Percentiles rank a stretch among this genome's conserved stretches.
Evolutionary conservation across 495 filamentous ascomycete genomes (phyloP).

Genomic region (Daldinia concentrica): DNA sequence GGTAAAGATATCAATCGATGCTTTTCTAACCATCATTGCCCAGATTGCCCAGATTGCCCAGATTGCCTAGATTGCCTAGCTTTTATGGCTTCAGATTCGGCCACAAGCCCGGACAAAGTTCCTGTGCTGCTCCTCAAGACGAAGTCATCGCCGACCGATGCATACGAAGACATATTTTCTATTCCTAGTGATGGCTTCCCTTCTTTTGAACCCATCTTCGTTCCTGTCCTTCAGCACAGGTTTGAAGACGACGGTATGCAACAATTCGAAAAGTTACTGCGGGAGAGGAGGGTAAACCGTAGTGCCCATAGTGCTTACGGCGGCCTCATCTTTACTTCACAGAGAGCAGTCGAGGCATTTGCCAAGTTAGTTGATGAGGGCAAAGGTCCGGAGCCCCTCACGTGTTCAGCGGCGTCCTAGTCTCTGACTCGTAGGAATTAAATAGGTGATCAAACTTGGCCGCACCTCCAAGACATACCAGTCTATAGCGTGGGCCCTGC

Average conservation of each 20-base stretch:
- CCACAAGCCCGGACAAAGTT: slow-evolving; percentile 41
- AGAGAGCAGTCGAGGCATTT: slow-evolving; percentile 91
- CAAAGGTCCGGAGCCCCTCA: slow-evolving; percentile 45
- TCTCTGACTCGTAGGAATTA: slow-evolving; percentile 28
- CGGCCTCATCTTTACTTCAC: slow-evolving; percentile 91
- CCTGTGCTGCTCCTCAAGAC: slow-evolving; percentile 89
- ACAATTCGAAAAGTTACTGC: slow-evolving; percentile 49
- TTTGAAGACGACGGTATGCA: slow-evolving; percentile 57
- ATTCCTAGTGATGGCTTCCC: slow-evolving; percentile 47
- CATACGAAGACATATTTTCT: slow-evolving; percentile 80
- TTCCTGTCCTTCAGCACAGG: slow-evolving; percentile 85
- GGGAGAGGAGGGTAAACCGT: slow-evolving; percentile 47
- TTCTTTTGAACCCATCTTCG: slow-evolving; percentile 71
- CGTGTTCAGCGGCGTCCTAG: slow-evolving; percentile 11
- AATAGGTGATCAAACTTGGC: slow-evolving; percentile 50
- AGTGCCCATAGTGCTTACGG: slow-evolving; percentile 65
- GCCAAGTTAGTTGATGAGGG: slow-evolving; percentile 66
- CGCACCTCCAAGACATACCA: slow-evolving; percentile 63
- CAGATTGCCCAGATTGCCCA: neutral
- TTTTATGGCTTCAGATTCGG: slow-evolving; percentile 20
- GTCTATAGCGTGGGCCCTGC: slow-evolving; percentile 94
- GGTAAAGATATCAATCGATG: slow-evolving; percentile 18
- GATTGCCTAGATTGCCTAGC: neutral
- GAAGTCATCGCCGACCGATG: slow-evolving; percentile 77
- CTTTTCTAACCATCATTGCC: neutral